Evolutionary conservation across 2,329 filamentous ascomycete genomes (phyloP).

Genomic region (Botrytis sinoallii): DNA sequence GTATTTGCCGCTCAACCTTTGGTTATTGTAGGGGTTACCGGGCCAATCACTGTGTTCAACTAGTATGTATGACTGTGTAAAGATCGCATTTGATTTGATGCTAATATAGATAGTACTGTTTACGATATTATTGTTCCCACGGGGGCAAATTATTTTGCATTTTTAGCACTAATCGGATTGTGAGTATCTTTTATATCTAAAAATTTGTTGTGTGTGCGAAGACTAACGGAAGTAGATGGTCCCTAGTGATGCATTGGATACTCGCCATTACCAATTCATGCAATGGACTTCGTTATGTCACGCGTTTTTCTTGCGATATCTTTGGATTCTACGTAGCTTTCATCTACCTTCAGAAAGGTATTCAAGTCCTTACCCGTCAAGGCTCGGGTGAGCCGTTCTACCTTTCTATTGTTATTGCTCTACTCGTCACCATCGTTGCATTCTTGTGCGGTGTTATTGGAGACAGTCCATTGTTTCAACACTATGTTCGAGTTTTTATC

Average conservation of each 20-base stretch:
- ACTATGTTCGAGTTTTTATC: constrained; percentile 75
- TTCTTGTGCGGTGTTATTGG: constrained; percentile 73
- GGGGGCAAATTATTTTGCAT: constrained; percentile 78
- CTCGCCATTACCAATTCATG: constrained; percentile 82
- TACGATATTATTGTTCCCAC: constrained; percentile 81
- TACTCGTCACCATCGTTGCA: constrained; percentile 74
- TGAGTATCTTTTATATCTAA: constrained; percentile 19
- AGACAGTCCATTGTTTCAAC: constrained; percentile 66
- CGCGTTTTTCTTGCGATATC: constrained; percentile 87
- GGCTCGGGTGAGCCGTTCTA: constrained; percentile 67
- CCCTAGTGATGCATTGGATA: constrained; percentile 78
- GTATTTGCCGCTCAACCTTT: constrained; percentile 78
- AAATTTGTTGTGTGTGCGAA: neutral
- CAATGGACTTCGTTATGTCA: constrained; percentile 85
- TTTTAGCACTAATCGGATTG: constrained; percentile 90
- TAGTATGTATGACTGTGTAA: constrained; percentile 51
- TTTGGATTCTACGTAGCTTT: constrained; percentile 93
- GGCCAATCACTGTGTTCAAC: constrained; percentile 90
- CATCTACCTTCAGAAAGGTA: constrained; percentile 87
- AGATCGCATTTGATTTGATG: neutral
- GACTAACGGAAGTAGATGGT: constrained; percentile 58
- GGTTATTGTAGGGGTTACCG: constrained; percentile 87
- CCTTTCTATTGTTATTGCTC: constrained; percentile 70
- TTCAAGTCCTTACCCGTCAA: constrained; percentile 78
- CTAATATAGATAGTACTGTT: constrained; percentile 64